A percentile compares a stretch with the other conserved stretches of the same genome.
Evolutionary conservation across 2,329 filamentous ascomycete genomes (phyloP).

Genomic region (Calonectria montana): DNA sequence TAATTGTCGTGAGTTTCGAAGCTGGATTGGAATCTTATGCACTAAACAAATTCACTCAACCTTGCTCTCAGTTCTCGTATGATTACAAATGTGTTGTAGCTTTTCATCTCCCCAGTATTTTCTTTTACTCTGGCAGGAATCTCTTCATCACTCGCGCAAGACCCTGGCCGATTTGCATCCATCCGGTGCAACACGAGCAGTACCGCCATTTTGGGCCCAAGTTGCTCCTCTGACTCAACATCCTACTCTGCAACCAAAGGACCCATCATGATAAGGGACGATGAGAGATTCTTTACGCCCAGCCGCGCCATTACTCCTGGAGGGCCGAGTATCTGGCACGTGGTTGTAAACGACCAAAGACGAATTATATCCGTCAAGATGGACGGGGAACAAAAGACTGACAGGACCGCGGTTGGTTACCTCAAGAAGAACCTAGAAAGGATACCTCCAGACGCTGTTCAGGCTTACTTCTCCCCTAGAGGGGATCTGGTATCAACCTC

Average conservation of each 20-base stretch:
- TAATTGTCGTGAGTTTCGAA: constrained; percentile 3
- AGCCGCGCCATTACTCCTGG: constrained; percentile 18
- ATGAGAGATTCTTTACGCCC: constrained; percentile 9
- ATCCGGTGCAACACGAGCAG: background rate
- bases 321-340: constrained; percentile 42
- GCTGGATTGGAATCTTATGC: constrained; percentile 7
- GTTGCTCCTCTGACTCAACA: background rate
- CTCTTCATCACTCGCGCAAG: background rate
- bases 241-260: background rate
- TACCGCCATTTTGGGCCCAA: constrained; percentile 3
- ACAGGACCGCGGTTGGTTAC: constrained; percentile 36
- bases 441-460: constrained; percentile 15
- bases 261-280: constrained; percentile 15
- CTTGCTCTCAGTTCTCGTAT: background rate
- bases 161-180: background rate
- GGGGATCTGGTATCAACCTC: constrained; percentile 36
- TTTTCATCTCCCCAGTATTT: background rate
- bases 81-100: constrained; percentile 7
- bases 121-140: background rate
- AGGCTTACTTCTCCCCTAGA: constrained; percentile 30
- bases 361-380: constrained; percentile 45
- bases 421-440: constrained; percentile 34
- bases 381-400: constrained; percentile 37
- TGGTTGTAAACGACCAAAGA: constrained; percentile 44
- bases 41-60: constrained; percentile 14